Evolutionary conservation across 129 eudicot genomes (phyloP).

Genomic region (Erigeron canadensis): DNA sequence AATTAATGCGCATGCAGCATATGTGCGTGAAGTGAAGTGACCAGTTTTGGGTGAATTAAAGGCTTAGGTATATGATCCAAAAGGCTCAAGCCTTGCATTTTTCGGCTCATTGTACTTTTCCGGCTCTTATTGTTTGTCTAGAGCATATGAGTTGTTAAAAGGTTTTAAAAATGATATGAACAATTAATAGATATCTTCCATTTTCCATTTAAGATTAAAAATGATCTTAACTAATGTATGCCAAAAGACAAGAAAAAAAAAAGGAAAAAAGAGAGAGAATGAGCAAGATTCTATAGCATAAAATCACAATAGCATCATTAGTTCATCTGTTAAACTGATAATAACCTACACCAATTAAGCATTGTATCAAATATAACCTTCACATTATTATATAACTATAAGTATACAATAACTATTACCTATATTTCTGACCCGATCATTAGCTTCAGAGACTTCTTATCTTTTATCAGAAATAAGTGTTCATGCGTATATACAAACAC

Average conservation of each 20-base stretch:
- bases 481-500: no score
- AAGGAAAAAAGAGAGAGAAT: background rate
- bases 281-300: no score
- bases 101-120: background rate
- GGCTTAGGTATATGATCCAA: background rate
- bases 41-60: conserved; percentile 12
- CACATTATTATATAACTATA: no score
- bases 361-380: no score
- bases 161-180: background rate
- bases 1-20: conserved; percentile 13
- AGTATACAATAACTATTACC: no score
- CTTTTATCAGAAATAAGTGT: no score
- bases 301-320: no score
- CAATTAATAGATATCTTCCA: background rate
- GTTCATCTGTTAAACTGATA: no score
- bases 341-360: no score
- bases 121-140: background rate
- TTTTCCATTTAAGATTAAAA: background rate
- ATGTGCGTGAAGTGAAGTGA: conserved; percentile 10
- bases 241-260: no score
- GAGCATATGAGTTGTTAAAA: background rate
- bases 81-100: background rate
- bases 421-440: no score
- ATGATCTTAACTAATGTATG: background rate
- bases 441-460: no score